Evolutionary conservation across 2,329 filamentous ascomycete genomes (phyloP).

Genomic region (Penicillium sp.): DNA sequence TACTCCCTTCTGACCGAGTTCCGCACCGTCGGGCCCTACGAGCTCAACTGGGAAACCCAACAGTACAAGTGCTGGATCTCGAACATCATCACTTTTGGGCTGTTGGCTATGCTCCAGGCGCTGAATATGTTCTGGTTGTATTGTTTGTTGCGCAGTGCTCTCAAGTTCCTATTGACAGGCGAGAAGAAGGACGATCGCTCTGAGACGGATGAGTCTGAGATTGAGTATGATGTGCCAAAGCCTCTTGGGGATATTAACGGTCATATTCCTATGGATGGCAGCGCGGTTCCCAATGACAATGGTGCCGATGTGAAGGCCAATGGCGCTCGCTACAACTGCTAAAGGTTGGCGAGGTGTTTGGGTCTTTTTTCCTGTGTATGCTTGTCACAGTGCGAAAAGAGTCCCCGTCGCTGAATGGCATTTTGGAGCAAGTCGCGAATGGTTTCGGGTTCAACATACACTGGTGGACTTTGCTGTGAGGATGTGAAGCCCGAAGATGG

Average conservation of each 20-base stretch:
- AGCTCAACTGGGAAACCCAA: constrained; percentile 45
- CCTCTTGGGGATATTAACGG: not conserved
- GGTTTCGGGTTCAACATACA: not conserved
- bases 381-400: not conserved
- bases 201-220: constrained; percentile 38
- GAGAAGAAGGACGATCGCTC: constrained; percentile 50
- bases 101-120: constrained; percentile 40
- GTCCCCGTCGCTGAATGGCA: not conserved
- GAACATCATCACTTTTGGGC: constrained; percentile 40
- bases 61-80: constrained; percentile 47
- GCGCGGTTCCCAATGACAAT: not conserved
- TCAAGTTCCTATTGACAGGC: constrained; percentile 35
- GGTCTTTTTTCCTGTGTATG: not conserved
- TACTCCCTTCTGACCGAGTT: constrained; percentile 44
- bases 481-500: not conserved
- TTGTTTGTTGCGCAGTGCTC: constrained; percentile 38
- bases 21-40: constrained; percentile 42
- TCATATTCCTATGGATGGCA: not conserved
- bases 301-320: not conserved
- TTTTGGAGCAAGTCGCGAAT: not conserved
- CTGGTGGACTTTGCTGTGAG: not conserved
- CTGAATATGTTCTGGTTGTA: constrained; percentile 46
- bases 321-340: not conserved
- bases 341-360: too few relatives aligned
- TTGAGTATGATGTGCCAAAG: constrained; percentile 52